Evolutionary conservation across 441 rosid genomes (phyloP), one percentile per base, ranked within the genome.

Genomic region (Bocquillonia castaneifolia): DNA sequence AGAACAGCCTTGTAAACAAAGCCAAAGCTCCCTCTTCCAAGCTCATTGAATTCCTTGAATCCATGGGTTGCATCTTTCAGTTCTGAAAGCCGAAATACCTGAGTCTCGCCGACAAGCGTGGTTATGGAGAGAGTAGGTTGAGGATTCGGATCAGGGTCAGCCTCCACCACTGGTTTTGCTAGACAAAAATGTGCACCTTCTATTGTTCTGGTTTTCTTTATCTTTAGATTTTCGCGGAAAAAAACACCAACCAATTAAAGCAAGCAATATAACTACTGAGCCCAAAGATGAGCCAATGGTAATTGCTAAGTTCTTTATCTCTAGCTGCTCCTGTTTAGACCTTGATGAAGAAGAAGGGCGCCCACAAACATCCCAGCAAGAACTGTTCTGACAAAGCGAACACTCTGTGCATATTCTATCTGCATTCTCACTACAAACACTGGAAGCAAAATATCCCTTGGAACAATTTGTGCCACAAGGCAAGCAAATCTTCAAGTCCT

Each of bases 51-150:
- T 78, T 93, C 96, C 72, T 89, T 91, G 82, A 93, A 93, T 10
- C 95, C 97, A 63, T 91, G 87, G 4, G 98, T 91, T 1, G 91
- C 96, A 54, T 93, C 98, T 81, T 89, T 93, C 5, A 93, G 79
- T 77, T 93, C 97, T 7, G 90, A 79, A 28, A 93, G 87, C 53
- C 96, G 76, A 69, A 89, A 93, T 59, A 86, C 83, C 72, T 88
- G 98, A 68, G 97, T 88, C 37, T 70, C 22, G 12, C 85, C 90
- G 0, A 85, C 82, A 63, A 82, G 84, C 2, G 85, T 70, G 20
- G 86, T 25, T 36, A 72, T 73, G 0, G 87, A 70, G 26, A 74
- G 82, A 70, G 71, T 80, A 66, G 80, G 81, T 25, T 74, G 36
- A 10, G 77, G 71, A 71, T 76, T 79, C 29, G 75, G 77, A n/a